Percentiles rank a stretch among this genome's conserved stretches.
phyloP scores from a whole-genome alignment of 371 early-diverging fungal genomes.

The Entomophthora muscae region DNA sequence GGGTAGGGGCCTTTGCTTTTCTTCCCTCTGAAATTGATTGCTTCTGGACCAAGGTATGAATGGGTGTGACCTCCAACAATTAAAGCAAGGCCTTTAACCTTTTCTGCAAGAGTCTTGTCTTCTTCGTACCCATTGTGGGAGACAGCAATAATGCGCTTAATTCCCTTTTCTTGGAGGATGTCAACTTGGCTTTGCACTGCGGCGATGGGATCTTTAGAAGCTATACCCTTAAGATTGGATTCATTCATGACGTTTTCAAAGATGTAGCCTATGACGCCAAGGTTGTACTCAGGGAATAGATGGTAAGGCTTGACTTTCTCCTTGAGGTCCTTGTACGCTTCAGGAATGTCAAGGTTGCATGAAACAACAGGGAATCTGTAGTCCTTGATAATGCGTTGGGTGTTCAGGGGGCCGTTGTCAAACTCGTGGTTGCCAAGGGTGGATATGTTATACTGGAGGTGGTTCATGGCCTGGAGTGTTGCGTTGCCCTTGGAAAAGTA shows the following conservation, averaged over 20 bases:
- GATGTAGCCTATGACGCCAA: constrained; percentile 47
- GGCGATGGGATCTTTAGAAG: constrained; percentile 24
- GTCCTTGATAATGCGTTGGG: constrained; percentile 23
- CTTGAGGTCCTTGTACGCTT: constrained; percentile 21
- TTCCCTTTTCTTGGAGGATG: constrained; percentile 30
- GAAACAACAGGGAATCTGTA: constrained; percentile 41
- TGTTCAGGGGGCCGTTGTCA: no score
- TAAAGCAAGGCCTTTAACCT: constrained; percentile 25
- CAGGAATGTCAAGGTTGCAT: constrained; percentile 33
- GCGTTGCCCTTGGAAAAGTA: constrained; percentile 26
- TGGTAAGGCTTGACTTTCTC: constrained; percentile 38
- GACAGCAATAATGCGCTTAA: constrained; percentile 38
- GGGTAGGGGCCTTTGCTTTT: constrained; percentile 33
- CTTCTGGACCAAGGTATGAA: constrained; percentile 27
- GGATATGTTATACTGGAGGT: constrained; percentile 28
- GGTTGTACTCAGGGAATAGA: constrained; percentile 32
- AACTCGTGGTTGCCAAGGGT: no score
- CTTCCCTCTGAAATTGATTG: constrained; percentile 3
- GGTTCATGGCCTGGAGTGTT: constrained; percentile 31
- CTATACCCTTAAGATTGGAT: constrained; percentile 23
- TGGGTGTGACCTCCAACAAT: no score
- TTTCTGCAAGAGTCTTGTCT: constrained; percentile 35
- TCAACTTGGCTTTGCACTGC: constrained; percentile 35
- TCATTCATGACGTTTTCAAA: constrained; percentile 35
- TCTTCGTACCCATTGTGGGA: constrained; percentile 49